Evolutionary conservation across 2,329 filamentous ascomycete genomes (phyloP).

Genomic region (Zasmidium citrigriseum): DNA sequence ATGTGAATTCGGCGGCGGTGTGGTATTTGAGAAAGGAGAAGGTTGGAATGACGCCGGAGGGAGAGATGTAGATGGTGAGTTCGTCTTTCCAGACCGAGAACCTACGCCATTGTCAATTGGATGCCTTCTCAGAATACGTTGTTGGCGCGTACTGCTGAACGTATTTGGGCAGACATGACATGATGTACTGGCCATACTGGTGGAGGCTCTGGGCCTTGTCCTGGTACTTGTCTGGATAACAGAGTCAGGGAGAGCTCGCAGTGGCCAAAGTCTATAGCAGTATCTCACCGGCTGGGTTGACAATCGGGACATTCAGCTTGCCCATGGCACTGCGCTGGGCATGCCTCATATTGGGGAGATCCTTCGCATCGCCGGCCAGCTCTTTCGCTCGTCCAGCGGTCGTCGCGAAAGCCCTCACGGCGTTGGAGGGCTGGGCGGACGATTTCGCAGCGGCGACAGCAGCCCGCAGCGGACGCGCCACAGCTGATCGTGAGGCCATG

Average conservation of each 20-base stretch:
- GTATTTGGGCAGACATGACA: constrained; percentile 96
- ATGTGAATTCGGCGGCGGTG: constrained; percentile 94
- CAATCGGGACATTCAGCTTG: constrained; percentile 72
- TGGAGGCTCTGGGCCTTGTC: constrained; percentile 86
- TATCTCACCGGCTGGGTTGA: constrained; percentile 69
- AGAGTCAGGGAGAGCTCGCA: background rate
- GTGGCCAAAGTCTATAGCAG: background rate
- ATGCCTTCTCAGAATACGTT: background rate
- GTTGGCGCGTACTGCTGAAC: constrained; percentile 71
- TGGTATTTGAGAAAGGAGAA: constrained; percentile 97
- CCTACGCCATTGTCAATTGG: constrained; percentile 29
- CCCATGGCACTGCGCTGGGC: constrained; percentile 43
- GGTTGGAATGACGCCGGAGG: constrained; percentile 83
- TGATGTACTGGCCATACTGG: constrained; percentile 93
- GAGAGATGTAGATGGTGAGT: constrained; percentile 74
- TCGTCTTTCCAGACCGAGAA: constrained; percentile 99
- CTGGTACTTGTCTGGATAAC: constrained; percentile 75
- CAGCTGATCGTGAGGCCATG: constrained; percentile 19
- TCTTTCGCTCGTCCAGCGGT: constrained; percentile 46
- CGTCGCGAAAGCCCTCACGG: constrained; percentile 46
- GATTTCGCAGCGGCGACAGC: constrained; percentile 9
- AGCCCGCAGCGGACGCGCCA: constrained; percentile 14
- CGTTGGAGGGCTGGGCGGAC: constrained; percentile 13
- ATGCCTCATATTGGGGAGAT: constrained; percentile 48
- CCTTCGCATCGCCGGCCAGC: constrained; percentile 42